phyloP scores from a whole-genome alignment of 2,329 filamentous ascomycete species.

The Beauveria bassiana region DNA sequence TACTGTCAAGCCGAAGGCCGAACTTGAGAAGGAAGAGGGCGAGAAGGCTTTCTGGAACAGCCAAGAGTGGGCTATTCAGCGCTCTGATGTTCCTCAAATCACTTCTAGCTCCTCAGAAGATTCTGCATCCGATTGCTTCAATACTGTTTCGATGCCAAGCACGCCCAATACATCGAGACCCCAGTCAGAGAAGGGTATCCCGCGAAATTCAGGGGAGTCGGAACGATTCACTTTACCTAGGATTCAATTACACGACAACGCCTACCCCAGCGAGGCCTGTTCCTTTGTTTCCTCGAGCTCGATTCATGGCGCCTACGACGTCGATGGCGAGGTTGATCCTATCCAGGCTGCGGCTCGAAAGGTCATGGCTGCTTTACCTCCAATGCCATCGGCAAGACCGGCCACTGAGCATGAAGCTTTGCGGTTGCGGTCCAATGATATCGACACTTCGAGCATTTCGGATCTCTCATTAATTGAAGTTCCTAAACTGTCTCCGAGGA shows the following conservation, averaged over 20 bases:
- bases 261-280: constrained; percentile 8
- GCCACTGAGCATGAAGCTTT: constrained; percentile 4
- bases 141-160: constrained; percentile 26
- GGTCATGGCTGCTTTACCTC: constrained; percentile 25
- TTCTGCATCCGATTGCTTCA: constrained; percentile 31
- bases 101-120: constrained; percentile 28
- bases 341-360: constrained; percentile 25
- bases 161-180: constrained; percentile 34
- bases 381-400: constrained; percentile 9
- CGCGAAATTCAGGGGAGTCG: constrained; percentile 7
- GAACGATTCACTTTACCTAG: constrained; percentile 6
- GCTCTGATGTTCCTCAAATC: constrained; percentile 4
- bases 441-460: constrained; percentile 3
- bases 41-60: constrained; percentile 9
- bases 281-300: constrained; percentile 5
- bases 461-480: background rate
- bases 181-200: constrained; percentile 30
- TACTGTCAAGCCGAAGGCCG: constrained; percentile 9
- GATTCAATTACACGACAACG: constrained; percentile 10
- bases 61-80: constrained; percentile 13
- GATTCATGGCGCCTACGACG: background rate
- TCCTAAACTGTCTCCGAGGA: background rate
- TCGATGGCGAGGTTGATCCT: constrained; percentile 17
- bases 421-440: constrained; percentile 9
- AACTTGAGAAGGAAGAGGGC: constrained; percentile 1